Percentiles rank a stretch among this genome's conserved stretches.
Conservation (phyloP, 202 grass and related monocot genomes). For the Setaria viridis region DNA sequence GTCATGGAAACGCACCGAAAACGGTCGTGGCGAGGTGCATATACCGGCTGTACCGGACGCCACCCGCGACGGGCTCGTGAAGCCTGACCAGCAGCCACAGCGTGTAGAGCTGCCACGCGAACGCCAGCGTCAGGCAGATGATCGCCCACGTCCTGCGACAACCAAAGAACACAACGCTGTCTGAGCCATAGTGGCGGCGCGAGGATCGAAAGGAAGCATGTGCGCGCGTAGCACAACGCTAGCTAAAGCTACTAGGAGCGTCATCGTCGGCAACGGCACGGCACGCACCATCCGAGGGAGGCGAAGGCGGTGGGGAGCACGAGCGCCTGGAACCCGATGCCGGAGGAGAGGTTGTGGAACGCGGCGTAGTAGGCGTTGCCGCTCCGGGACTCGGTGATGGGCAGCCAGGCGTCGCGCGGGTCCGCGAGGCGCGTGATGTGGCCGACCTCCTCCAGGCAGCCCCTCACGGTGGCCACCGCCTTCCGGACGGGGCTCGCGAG, state of each 20-base stretch:
- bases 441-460: conserved; percentile 70
- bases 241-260: too few species aligned
- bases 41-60: conserved; percentile 81
- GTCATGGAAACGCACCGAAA: conserved; percentile 60
- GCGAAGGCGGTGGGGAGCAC: conserved; percentile 80
- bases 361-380: conserved; percentile 97
- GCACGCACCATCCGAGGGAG: conserved; percentile 76
- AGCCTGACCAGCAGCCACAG: conserved; percentile 84
- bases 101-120: conserved; percentile 96
- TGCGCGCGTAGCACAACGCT: too few species aligned
- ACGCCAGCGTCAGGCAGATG: conserved; percentile 69
- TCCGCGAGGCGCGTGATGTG: conserved; percentile 73
- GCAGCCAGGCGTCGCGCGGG: conserved; percentile 88
- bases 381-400: conserved; percentile 93
- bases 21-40: conserved; percentile 68
- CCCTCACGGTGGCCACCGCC: conserved; percentile 75
- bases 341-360: conserved; percentile 94
- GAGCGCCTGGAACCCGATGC: conserved; percentile 94
- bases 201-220: neutral
- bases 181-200: neutral
- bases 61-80: conserved; percentile 82
- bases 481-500: conserved; percentile 69
- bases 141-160: conserved; percentile 84
- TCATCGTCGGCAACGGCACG: neutral
- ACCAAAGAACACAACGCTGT: neutral